Base-by-base conservation (phyloP, 495 filamentous ascomycete genomes). In the Xylaria curta region DNA sequence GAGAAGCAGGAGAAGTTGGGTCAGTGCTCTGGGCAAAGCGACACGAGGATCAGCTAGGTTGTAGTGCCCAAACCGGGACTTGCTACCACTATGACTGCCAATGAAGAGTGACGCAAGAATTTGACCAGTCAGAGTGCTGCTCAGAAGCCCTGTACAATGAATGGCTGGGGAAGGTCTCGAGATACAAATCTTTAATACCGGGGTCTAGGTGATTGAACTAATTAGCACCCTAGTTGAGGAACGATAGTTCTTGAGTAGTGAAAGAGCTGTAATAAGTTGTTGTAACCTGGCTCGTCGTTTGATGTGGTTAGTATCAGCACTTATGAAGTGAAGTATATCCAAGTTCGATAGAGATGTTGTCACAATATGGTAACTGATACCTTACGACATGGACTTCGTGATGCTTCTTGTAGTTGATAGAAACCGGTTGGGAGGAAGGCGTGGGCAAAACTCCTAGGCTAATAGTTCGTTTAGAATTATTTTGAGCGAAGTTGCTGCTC, bases 111-210 rank as follows among this genome's bases (percentile, higher is more conserved):
- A 75, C 75, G 79, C 76, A 78, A 73, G 73, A 76, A 78, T 69
- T 73, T 75, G 76, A 79, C 81, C 83, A 85, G 76, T 83, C 77
- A 82, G 74, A 65, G 77, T 76, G 75, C 76, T 76, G 68, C 74
- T 67, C 70, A 72, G 64, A 71, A 77, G 76, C 69, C 78, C 80
- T 75, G 79, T 73, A 73, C 78, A 79, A 63, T 81, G 78, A 84
- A 79, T 85, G 82, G 83, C 77, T 76, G 72, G 71, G 68, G 72
- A 72, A 53, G 9, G 67, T 69, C 72, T 69, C 28, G 44, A 51
- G 44, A 63, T 60, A 47, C 59, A 56, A 64, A 70, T 70, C 56
- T 54, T 64, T 49, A 56, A 64, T 38, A 44, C 65, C 28, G 19
- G 65, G 65, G 49, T 56, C 47, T 36, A 56, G 21, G 26, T 70